A percentile compares a stretch with the other conserved stretches of the same genome.
Conservation (phyloP, 352 stramenopile genomes). For the Elongisporangium prolatum region DNA sequence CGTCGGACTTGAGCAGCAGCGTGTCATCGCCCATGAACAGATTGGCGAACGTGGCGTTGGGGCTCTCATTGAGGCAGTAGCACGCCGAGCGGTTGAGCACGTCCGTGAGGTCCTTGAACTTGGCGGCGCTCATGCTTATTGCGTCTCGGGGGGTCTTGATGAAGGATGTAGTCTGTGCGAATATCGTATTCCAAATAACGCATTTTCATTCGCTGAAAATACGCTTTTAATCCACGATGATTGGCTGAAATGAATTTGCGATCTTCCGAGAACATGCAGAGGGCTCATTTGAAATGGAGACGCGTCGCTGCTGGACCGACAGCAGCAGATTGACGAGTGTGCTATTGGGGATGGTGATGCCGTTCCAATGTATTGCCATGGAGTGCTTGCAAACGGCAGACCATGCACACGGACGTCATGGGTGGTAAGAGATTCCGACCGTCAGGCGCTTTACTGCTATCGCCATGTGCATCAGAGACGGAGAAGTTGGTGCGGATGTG, state of each 20-base stretch:
- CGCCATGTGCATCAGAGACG: slow-evolving; percentile 1
- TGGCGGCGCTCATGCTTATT: slow-evolving; percentile 10
- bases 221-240: too few relatives aligned
- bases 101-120: slow-evolving; percentile 63
- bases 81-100: slow-evolving; percentile 52
- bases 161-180: too few relatives aligned
- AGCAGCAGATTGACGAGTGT: too few relatives aligned
- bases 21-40: slow-evolving; percentile 77
- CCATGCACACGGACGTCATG: slow-evolving; percentile 4
- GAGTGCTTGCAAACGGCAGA: slow-evolving; percentile 3
- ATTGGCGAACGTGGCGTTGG: slow-evolving; percentile 64
- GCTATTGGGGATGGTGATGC: too few relatives aligned
- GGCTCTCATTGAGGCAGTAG: slow-evolving; percentile 81
- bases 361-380: slow-evolving; percentile 2
- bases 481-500: too few relatives aligned
- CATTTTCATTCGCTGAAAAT: too few relatives aligned
- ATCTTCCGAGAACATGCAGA: neutral
- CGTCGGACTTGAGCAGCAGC: slow-evolving; percentile 73
- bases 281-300: slow-evolving; percentile 1
- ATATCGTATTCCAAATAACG: neutral
- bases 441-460: slow-evolving; percentile 1
- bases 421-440: too few relatives aligned
- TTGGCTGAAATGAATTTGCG: neutral
- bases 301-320: neutral
- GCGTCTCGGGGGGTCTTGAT: neutral